Conservation (phyloP, 2,329 filamentous ascomycete species). For the Alternaria ventricosa region DNA sequence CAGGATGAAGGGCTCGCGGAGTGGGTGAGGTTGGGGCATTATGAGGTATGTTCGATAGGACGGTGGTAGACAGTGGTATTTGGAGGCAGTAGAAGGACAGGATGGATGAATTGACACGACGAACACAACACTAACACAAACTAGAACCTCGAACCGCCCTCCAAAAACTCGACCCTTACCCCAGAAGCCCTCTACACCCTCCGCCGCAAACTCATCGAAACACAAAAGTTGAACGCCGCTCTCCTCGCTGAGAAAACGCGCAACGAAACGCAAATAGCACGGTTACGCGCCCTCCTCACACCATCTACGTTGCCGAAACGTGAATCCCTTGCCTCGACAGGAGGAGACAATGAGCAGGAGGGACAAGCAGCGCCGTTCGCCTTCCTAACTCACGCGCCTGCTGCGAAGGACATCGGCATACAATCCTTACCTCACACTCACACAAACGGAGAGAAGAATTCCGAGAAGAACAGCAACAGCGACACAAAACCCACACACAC, state of each 20-base stretch:
- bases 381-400: constrained; percentile 61
- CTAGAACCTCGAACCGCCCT: constrained; percentile 35
- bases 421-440: constrained; percentile 33
- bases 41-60: constrained; percentile 65
- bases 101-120: neutral
- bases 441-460: constrained; percentile 10
- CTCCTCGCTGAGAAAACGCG: constrained; percentile 72
- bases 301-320: constrained; percentile 20
- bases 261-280: constrained; percentile 73
- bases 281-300: constrained; percentile 65
- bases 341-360: neutral
- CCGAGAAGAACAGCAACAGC: neutral
- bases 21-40: constrained; percentile 85
- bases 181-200: constrained; percentile 74
- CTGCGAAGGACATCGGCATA: constrained; percentile 56
- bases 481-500: constrained; percentile 52
- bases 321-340: constrained; percentile 28
- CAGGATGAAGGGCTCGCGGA: constrained; percentile 64
- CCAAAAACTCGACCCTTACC: constrained; percentile 57
- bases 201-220: constrained; percentile 76
- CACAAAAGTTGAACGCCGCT: constrained; percentile 73
- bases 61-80: neutral
- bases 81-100: neutral
- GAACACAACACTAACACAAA: neutral
- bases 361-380: constrained; percentile 52